Percentiles rank a stretch among this genome's conserved stretches.
Evolutionary conservation across 305 asterid species (phyloP).

Genomic region (Rubia balearica): DNA sequence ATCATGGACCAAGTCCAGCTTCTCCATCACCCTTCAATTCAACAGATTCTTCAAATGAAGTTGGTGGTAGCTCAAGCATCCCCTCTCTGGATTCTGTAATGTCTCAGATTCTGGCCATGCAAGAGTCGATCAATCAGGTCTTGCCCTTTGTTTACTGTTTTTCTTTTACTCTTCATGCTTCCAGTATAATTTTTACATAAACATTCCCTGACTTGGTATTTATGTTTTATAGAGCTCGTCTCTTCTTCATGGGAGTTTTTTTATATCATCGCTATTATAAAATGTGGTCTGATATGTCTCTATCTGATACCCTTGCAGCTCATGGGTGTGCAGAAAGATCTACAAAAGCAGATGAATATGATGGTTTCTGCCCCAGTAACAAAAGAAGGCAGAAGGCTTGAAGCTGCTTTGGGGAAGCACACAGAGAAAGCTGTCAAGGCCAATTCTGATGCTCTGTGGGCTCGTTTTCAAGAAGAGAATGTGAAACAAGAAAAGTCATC

Average conservation of each 20-base stretch:
- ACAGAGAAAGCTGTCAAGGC: slow-evolving; percentile 69
- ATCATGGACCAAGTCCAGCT: slow-evolving; percentile 44
- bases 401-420: slow-evolving; percentile 60
- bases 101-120: slow-evolving; percentile 57
- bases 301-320: slow-evolving; percentile 37
- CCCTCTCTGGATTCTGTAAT: slow-evolving; percentile 38
- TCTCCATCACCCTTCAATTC: slow-evolving; percentile 49
- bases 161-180: neutral
- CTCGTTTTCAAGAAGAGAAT: slow-evolving; percentile 73
- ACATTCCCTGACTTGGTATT: neutral
- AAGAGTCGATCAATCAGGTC: slow-evolving; percentile 75
- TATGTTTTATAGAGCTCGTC: neutral
- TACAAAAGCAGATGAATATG: slow-evolving; percentile 66
- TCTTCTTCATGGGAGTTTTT: neutral
- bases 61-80: slow-evolving; percentile 40
- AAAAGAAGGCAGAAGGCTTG: slow-evolving; percentile 80
- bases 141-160: neutral
- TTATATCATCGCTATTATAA: neutral
- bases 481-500: slow-evolving; percentile 69
- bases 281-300: slow-evolving; percentile 13
- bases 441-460: slow-evolving; percentile 79
- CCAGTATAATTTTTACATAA: neutral
- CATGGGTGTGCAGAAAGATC: slow-evolving; percentile 55
- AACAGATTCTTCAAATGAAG: slow-evolving; percentile 45
- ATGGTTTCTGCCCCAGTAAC: slow-evolving; percentile 50